phyloP scores from a whole-genome alignment of 768 basidiomycete species.

The Dictyophora rubrovolvata region DNA sequence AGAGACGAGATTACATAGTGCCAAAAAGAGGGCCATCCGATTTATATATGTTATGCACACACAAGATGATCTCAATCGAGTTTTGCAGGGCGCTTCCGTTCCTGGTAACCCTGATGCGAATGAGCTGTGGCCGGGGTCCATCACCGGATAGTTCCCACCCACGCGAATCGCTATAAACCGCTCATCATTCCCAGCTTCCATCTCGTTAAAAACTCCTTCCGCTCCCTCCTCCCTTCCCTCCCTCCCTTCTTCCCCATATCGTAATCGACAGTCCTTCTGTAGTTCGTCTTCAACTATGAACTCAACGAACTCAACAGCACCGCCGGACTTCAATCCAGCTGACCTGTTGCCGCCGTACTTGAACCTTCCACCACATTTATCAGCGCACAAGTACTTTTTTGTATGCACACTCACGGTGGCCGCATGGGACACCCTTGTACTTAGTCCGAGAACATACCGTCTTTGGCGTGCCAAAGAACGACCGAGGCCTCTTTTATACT shows the following conservation, averaged over 20 bases:
- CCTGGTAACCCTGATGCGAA: not conserved
- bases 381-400: slow-evolving; percentile 82
- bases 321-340: slow-evolving; percentile 10
- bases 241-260: not conserved
- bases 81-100: not conserved
- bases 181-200: too few species aligned
- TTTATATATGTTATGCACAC: too few species aligned
- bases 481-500: slow-evolving; percentile 55
- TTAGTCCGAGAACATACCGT: slow-evolving; percentile 69
- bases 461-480: slow-evolving; percentile 53
- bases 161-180: not conserved
- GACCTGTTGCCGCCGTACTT: slow-evolving; percentile 50
- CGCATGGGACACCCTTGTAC: slow-evolving; percentile 82
- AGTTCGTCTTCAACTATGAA: not conserved
- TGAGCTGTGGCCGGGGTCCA: not conserved
- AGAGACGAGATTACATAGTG: too few species aligned
- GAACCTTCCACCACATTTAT: slow-evolving; percentile 65
- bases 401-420: slow-evolving; percentile 86
- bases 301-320: not conserved
- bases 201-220: not conserved
- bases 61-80: too few species aligned
- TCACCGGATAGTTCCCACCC: not conserved
- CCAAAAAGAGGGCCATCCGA: too few species aligned
- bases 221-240: not conserved
- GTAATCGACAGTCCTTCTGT: not conserved